These are phyloP conservation scores for Theobroma cacao DNA, from an alignment of 345 rosid genomes.

Conservation along the genomic window DNA sequence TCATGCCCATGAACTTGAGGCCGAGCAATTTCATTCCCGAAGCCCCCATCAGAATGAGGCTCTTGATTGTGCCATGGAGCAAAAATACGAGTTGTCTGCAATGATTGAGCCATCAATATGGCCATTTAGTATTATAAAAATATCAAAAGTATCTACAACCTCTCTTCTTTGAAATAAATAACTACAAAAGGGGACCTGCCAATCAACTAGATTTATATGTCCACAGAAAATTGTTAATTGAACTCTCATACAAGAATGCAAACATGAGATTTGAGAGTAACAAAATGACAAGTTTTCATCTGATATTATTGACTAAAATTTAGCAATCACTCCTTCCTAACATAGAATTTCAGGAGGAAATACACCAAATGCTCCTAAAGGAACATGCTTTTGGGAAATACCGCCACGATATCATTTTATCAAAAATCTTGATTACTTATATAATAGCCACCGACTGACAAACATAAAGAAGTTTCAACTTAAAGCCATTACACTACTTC, in stretches of 20 bases:
- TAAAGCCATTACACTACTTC: not conserved
- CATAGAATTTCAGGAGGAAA: not conserved
- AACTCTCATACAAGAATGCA: not conserved
- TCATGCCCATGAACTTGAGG: slow-evolving; percentile 99
- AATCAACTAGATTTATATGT: not conserved
- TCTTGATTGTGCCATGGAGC: slow-evolving; percentile 70
- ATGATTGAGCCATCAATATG: not conserved
- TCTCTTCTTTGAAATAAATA: not conserved
- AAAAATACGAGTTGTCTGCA: slow-evolving; percentile 80
- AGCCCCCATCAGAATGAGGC: slow-evolving; percentile 31
- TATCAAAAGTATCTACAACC: not conserved
- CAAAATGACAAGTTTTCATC: not conserved
- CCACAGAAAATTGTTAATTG: not conserved
- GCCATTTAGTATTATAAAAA: not conserved
- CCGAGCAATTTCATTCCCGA: slow-evolving; percentile 90
- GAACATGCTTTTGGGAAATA: not conserved
- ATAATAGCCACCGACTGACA: not conserved
- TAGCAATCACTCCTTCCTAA: not conserved
- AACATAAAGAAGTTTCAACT: not conserved
- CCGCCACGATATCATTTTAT: not conserved
- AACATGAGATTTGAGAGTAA: not conserved
- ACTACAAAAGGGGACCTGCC: not conserved
- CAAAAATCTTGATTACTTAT: not conserved
- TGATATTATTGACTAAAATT: not conserved
- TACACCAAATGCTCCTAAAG: not conserved